These are phyloP conservation scores for Podospora bellae-mahoneyi DNA, from an alignment of 495 filamentous ascomycete genomes.

Conservation along the genomic window DNA sequence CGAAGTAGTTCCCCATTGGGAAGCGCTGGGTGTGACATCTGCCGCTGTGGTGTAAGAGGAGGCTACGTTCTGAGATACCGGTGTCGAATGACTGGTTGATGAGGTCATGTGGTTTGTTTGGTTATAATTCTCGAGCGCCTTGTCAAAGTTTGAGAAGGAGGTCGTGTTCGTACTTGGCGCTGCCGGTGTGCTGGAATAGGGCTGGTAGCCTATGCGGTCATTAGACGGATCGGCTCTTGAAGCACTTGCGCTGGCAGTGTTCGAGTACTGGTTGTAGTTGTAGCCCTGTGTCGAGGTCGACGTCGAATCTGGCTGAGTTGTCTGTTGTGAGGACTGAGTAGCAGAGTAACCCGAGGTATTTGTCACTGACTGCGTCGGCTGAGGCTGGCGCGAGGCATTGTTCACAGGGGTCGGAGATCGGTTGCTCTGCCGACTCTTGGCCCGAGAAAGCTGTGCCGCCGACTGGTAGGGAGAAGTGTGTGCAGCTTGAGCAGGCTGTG, in stretches of 20 bases:
- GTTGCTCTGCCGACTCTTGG: slow-evolving; percentile 27
- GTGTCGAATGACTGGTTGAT: slow-evolving; percentile 15
- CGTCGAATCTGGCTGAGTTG: background rate
- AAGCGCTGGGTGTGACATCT: slow-evolving; percentile 15
- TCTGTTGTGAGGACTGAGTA: slow-evolving; percentile 9
- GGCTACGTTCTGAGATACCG: slow-evolving; percentile 23
- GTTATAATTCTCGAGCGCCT: slow-evolving; percentile 17
- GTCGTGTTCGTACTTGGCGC: slow-evolving; percentile 12
- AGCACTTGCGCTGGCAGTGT: slow-evolving; percentile 11
- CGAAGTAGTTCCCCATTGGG: slow-evolving; percentile 28
- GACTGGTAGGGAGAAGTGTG: slow-evolving; percentile 21
- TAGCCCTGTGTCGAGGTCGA: slow-evolving; percentile 21
- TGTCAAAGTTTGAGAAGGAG: slow-evolving; percentile 29
- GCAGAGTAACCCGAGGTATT: slow-evolving; percentile 16
- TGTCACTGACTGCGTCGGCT: slow-evolving; percentile 11
- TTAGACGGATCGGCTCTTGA: slow-evolving; percentile 22
- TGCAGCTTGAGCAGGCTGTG: slow-evolving; percentile 14
- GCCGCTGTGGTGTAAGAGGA: slow-evolving; percentile 26
- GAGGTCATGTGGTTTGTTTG: slow-evolving; percentile 17
- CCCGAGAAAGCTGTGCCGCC: slow-evolving; percentile 22
- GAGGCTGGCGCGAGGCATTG: slow-evolving; percentile 12
- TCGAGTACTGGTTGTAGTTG: slow-evolving; percentile 24
- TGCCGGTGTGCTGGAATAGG: slow-evolving; percentile 20
- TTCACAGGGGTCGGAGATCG: slow-evolving; percentile 25
- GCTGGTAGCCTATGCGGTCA: slow-evolving; percentile 26